Conservation (phyloP, 202 grass and related monocot genomes). For the Zizania palustris region DNA sequence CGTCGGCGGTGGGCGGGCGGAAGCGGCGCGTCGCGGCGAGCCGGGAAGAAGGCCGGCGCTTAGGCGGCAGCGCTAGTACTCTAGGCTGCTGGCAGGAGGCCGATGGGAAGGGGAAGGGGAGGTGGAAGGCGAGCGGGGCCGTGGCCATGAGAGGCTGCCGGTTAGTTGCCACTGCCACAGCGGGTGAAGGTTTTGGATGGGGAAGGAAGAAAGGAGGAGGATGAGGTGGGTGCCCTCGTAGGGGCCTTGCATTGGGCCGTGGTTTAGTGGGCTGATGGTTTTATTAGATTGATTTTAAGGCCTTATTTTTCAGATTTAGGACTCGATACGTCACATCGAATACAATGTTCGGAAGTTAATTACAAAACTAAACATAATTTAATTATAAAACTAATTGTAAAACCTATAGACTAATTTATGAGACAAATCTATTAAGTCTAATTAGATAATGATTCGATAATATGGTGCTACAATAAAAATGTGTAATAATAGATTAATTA, state of each 20-base stretch:
- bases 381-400: no score
- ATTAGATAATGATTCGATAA: no score
- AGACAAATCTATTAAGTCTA: no score
- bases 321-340: no score
- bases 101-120: conserved; percentile 45
- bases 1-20: conserved; percentile 63
- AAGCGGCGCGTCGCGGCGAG: conserved; percentile 48
- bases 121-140: conserved; percentile 39
- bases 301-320: no score
- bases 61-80: not conserved
- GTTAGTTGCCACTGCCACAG: not conserved
- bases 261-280: no score
- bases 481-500: no score
- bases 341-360: no score
- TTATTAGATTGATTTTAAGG: no score
- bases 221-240: conserved; percentile 16
- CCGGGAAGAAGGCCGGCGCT: conserved; percentile 12
- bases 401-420: no score
- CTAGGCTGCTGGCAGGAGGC: conserved; percentile 32
- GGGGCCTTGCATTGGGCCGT: not conserved
- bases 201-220: conserved; percentile 39
- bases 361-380: no score
- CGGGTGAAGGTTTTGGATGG: conserved; percentile 50
- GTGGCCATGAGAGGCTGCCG: conserved; percentile 47
- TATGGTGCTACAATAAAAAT: no score